Evolutionary conservation across 2,329 filamentous ascomycete species (phyloP), one percentile per base, ranked within the genome.

Genomic region (Scolecobasidium constrictum): DNA sequence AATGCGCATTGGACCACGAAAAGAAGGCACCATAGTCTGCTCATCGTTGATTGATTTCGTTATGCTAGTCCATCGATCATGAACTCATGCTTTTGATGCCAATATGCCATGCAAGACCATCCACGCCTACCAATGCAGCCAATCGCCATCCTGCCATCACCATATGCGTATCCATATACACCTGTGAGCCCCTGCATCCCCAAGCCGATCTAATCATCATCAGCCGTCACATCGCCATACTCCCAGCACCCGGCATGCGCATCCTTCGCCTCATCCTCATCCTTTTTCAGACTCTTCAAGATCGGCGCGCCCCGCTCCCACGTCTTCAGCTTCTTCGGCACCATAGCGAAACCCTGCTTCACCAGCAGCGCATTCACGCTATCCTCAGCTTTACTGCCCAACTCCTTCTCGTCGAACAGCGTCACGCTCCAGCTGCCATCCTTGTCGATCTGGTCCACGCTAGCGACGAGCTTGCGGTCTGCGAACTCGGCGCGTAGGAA

Each of bases 161-260:
- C n/a, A n/a, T n/a, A n/a, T n/a, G n/a, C n/a, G n/a, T n/a, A n/a
- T n/a, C n/a, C n/a, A n/a, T n/a, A n/a, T n/a, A n/a, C n/a, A n/a
- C n/a, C n/a, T n/a, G n/a, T n/a, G n/a, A n/a, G n/a, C n/a, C n/a
- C n/a, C n/a, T n/a, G n/a, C n/a, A n/a, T n/a, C n/a, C n/a, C n/a
- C n/a, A n/a, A n/a, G n/a, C n/a, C 21, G n/a, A 11, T 26, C 39
- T 17, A 18, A 17, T 45, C 31, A 13, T 46, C 38, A 38, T 46
- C 44, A 42, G 38, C 42, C 57, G 86, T 94, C 57, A 94, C 73
- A 61, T 96, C 92, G 52, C 92, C 92, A 64, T 96, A 98, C 73
- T 98, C 92, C 88, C 90, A 98, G 75, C 94, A 92, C 35, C 92
- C 92, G 51, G 78, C 71, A 48, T 87, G 77, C 45, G 80, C 78